Evolutionary conservation across 305 asterid species (phyloP).

Genomic region (Fraxinus sp.): DNA sequence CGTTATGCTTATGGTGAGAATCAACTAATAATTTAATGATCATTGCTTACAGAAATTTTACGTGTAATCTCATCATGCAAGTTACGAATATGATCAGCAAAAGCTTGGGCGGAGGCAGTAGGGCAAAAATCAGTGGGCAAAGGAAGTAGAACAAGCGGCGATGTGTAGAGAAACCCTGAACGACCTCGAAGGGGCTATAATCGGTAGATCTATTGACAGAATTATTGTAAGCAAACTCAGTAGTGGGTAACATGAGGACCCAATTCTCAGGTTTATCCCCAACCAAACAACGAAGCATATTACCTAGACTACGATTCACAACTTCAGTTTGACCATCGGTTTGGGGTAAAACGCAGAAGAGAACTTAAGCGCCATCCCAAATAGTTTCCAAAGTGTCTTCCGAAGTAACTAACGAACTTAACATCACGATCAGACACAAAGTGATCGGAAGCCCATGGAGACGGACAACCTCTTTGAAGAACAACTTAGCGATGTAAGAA

Average conservation of each 20-base stretch:
- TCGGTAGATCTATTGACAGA: not conserved
- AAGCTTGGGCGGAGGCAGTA: too few species aligned
- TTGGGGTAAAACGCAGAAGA: not conserved
- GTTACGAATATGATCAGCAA: too few species aligned
- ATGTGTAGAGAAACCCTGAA: not conserved
- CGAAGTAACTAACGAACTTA: not conserved
- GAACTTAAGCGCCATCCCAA: not conserved
- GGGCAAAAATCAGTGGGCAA: too few species aligned
- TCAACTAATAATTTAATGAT: not conserved
- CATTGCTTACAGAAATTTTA: too few species aligned
- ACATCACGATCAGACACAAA: too few species aligned
- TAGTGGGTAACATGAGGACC: not conserved
- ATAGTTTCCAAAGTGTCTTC: not conserved
- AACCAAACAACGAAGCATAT: not conserved
- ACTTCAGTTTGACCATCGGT: not conserved
- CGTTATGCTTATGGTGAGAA: too few species aligned
- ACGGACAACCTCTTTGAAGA: not conserved
- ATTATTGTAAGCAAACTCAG: not conserved
- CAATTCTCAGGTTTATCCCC: not conserved
- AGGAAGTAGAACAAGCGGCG: too few species aligned
- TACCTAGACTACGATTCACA: not conserved
- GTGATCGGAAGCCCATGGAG: not conserved
- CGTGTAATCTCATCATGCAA: too few species aligned
- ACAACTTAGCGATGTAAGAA: not conserved
- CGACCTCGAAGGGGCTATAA: not conserved